These are phyloP conservation scores for Penicillium hordei DNA, from an alignment of 2,329 filamentous ascomycete genomes.

Conservation along the genomic window DNA sequence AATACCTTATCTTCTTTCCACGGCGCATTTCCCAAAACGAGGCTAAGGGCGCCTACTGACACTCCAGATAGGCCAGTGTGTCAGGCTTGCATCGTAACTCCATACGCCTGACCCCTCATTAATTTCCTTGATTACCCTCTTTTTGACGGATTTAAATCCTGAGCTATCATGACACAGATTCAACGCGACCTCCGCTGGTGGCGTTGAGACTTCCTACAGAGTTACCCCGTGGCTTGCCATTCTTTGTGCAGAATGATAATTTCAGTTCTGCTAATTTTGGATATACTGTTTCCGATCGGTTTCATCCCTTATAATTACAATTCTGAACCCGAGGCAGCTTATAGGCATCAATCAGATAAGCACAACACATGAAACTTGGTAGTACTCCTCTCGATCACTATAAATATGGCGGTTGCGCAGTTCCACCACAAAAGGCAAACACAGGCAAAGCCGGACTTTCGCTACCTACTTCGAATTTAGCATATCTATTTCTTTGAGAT, in stretches of 20 bases:
- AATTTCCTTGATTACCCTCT: background rate
- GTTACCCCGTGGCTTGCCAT: background rate
- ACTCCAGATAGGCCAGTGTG: background rate
- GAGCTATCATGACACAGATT: background rate
- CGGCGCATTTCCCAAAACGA: background rate
- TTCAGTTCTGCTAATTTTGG: background rate
- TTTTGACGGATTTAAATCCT: background rate
- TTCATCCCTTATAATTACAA: background rate
- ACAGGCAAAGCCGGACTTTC: background rate
- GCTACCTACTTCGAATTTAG: background rate
- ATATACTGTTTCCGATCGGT: background rate
- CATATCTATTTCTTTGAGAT: background rate
- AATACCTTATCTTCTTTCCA: no score
- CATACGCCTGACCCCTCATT: background rate
- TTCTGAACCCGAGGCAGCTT: no score
- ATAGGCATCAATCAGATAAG: background rate
- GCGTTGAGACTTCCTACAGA: background rate
- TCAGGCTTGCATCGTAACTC: background rate
- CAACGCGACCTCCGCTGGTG: background rate
- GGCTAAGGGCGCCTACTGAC: constrained; percentile 7
- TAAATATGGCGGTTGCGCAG: background rate
- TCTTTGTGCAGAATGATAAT: background rate
- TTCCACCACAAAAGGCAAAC: background rate
- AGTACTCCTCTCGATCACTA: background rate
- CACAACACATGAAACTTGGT: no score